Conservation (phyloP, 2,329 filamentous ascomycete species). For the Gnomoniopsis sp. region DNA sequence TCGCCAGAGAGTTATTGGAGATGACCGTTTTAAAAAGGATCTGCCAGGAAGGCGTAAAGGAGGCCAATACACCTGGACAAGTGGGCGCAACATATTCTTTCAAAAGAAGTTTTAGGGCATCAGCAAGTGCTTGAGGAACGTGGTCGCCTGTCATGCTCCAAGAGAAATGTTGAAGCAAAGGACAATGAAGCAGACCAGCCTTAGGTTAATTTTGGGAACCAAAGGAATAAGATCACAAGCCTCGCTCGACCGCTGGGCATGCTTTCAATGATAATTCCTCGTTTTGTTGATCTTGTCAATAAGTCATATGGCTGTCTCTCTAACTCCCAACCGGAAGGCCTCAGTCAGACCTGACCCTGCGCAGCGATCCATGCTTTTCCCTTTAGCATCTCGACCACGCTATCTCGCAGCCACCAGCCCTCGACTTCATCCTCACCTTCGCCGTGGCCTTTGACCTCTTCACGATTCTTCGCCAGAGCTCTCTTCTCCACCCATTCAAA, state of each 20-base stretch:
- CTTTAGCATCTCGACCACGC: constrained; percentile 52
- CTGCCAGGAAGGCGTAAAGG: no score
- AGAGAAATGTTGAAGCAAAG: no score
- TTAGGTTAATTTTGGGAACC: no score
- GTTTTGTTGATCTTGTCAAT: background rate
- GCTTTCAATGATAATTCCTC: background rate
- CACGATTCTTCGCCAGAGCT: constrained; percentile 24
- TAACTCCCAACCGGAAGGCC: background rate
- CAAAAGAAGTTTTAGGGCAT: no score
- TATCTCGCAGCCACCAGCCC: constrained; percentile 54
- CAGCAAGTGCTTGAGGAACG: no score
- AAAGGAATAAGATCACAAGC: no score
- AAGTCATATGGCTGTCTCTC: background rate
- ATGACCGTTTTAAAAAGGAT: no score
- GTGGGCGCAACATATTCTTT: no score
- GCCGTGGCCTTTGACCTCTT: constrained; percentile 7
- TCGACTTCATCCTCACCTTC: constrained; percentile 26
- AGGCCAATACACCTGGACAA: no score
- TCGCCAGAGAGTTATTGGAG: no score
- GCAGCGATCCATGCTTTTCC: constrained; percentile 52
- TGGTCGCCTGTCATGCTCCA: no score
- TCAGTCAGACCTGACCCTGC: constrained; percentile 25
- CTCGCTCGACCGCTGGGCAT: background rate
- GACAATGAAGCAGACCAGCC: no score
- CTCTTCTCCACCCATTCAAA: constrained; percentile 56